Percentiles rank a stretch among this genome's conserved stretches.
Conservation (phyloP, 352 stramenopile genomes). For the Halophytophthora batemanensis region DNA sequence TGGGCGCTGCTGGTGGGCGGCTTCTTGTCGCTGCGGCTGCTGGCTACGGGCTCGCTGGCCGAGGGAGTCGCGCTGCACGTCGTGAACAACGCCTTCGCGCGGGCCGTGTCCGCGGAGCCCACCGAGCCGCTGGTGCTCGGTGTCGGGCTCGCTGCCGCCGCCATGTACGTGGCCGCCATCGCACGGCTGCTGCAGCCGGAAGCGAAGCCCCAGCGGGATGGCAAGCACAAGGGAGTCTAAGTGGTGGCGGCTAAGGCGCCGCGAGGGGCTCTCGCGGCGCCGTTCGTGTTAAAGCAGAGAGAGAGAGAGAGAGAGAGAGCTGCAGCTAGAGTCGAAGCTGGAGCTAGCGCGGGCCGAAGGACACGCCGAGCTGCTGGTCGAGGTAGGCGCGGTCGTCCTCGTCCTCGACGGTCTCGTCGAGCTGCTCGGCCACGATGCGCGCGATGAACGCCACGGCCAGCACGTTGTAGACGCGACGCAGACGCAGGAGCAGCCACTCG, state of each 20-base stretch:
- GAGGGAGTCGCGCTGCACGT: slow-evolving; percentile 57
- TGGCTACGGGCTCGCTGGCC: slow-evolving; percentile 35
- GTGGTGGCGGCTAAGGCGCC: too few species aligned
- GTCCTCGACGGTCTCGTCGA: slow-evolving; percentile 70
- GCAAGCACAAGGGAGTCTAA: too few species aligned
- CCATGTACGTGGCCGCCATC: slow-evolving; percentile 19
- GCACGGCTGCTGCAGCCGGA: too few species aligned
- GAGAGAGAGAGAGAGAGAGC: too few species aligned
- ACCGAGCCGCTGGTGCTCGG: slow-evolving; percentile 3
- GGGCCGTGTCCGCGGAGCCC: slow-evolving; percentile 12
- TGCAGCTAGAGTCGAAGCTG: background rate
- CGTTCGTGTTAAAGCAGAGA: too few species aligned
- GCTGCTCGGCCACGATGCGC: slow-evolving; percentile 62
- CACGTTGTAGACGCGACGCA: slow-evolving; percentile 61
- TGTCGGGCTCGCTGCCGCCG: slow-evolving; percentile 6
- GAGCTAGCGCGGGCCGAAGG: slow-evolving; percentile 9
- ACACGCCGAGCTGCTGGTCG: slow-evolving; percentile 37
- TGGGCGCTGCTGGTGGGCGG: slow-evolving; percentile 44
- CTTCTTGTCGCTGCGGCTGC: slow-evolving; percentile 39
- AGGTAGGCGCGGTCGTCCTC: slow-evolving; percentile 54
- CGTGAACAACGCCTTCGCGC: slow-evolving; percentile 58
- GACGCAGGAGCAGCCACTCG: slow-evolving; percentile 55
- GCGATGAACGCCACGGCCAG: slow-evolving; percentile 64
- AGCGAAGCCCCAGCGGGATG: too few species aligned
- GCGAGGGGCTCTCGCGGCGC: too few species aligned